A percentile compares a stretch with the other conserved stretches of the same genome.
phyloP scores from a whole-genome alignment of 2,329 filamentous ascomycete genomes.

The Leptographium procerum region DNA sequence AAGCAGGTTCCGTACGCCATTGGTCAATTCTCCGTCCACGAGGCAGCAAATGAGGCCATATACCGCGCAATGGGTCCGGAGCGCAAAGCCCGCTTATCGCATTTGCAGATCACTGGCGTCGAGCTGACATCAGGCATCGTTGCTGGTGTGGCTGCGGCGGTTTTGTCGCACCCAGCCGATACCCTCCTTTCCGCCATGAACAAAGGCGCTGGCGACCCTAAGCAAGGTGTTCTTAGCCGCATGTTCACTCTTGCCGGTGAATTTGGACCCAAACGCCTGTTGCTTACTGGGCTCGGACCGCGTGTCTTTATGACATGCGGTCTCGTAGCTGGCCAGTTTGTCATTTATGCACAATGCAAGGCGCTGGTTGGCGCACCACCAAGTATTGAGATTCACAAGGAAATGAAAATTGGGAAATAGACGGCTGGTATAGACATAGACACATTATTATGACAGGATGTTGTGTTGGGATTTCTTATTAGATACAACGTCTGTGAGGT shows the following conservation, averaged over 20 bases:
- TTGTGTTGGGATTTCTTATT: not conserved
- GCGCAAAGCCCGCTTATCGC: constrained; percentile 55
- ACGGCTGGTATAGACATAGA: not conserved
- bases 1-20: constrained; percentile 92
- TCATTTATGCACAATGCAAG: constrained; percentile 45
- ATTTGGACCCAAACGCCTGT: constrained; percentile 36
- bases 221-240: constrained; percentile 34
- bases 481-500: not conserved
- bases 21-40: constrained; percentile 88
- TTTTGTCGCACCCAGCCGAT: constrained; percentile 84
- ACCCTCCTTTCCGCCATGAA: constrained; percentile 44
- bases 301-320: constrained; percentile 43
- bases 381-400: constrained; percentile 42
- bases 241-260: constrained; percentile 41
- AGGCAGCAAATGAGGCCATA: constrained; percentile 71
- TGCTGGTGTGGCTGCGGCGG: constrained; percentile 77
- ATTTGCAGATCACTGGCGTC: constrained; percentile 64
- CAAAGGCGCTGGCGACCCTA: constrained; percentile 38
- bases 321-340: constrained; percentile 40
- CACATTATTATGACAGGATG: too few relatives aligned
- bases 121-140: constrained; percentile 80
- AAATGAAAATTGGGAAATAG: constrained; percentile 14
- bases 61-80: constrained; percentile 56
- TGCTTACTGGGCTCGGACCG: constrained; percentile 36
- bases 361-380: constrained; percentile 38